Base-by-base conservation (phyloP, 1,284 basidiomycete species). In the Ceratobasidium sp. region DNA sequence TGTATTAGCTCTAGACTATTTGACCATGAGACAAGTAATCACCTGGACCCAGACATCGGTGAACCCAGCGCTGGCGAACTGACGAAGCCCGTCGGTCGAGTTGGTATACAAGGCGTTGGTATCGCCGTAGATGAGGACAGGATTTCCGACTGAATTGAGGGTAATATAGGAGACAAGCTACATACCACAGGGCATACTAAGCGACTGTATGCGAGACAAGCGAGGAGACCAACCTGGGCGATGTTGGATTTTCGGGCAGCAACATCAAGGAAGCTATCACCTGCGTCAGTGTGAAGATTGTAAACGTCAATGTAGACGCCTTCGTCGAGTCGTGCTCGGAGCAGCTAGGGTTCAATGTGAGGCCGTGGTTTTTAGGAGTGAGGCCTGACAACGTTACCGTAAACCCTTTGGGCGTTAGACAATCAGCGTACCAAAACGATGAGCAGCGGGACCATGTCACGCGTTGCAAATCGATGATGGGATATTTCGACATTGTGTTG, bases 351-450 rank as follows among this genome's bases (percentile, higher is more conserved):
- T 29, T 11, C 8, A 54, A 6, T 13, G 14, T 9, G 13, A 48
- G 34, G 9, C 24, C 54, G 1, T 19, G 22, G 27, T 19, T 2
- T 7, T 34, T 2, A 22, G 13, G 16, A 8, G 7, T 19, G 31
- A 56, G 13, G 24, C 43, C 22, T 1, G 3, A 29, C 27, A 19
- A 9, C 22, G 9, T 9, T 56, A 68, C 65, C 0, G 81, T 82
- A 79, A 84, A 84, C 11, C 83, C 82, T 75, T 83, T 83, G 0
- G 83, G 83, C 13, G 83, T 83, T 19, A 84, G 78, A 76, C 83
- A 84, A 74, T 83, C 82, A 3, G 80, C 80, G n/a, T 77, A 69
- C 68, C 80, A 81, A 41, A 79, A 61, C 56, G 31, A 34, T 75
- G 81, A 79, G 76, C 83, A 84, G 39, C 79, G 76, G n/a, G 77